A percentile compares a stretch with the other conserved stretches of the same genome.
Conservation (phyloP, 164 flowering plant genomes). For the Nelumbo lutea region DNA sequence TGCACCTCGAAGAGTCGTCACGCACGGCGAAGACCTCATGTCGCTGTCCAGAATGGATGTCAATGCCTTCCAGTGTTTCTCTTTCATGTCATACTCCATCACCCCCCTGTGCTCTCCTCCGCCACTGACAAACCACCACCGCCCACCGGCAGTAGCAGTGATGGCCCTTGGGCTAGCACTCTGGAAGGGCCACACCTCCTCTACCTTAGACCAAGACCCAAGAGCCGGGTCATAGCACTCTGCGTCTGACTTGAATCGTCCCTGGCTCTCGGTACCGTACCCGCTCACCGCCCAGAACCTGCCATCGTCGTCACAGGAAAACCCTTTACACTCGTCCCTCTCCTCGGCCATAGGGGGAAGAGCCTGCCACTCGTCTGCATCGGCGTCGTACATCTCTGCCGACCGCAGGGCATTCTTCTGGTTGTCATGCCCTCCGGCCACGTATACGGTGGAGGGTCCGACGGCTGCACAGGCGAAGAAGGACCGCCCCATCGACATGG, state of each 20-base stretch:
- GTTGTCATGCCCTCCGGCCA: constrained; percentile 31
- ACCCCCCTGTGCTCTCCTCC: too few species aligned
- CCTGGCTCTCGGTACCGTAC: constrained; percentile 32
- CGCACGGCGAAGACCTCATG: too few species aligned
- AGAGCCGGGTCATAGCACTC: too few species aligned
- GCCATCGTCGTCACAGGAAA: constrained; percentile 8
- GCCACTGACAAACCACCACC: too few species aligned
- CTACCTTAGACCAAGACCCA: too few species aligned
- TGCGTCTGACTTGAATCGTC: constrained; percentile 14
- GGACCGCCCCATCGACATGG: constrained; percentile 25
- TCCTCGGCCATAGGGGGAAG: constrained; percentile 20
- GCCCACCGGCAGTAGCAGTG: too few species aligned
- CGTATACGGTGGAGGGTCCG: constrained; percentile 12
- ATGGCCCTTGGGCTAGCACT: too few species aligned
- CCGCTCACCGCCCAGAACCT: constrained; percentile 35
- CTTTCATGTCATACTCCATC: too few species aligned
- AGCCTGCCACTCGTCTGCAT: constrained; percentile 16
- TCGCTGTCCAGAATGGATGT: too few species aligned
- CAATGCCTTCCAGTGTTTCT: too few species aligned
- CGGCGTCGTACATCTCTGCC: constrained; percentile 21
- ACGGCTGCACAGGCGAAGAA: constrained; percentile 27
- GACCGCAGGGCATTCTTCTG: constrained; percentile 26
- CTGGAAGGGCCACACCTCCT: too few species aligned
- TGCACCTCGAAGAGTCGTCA: too few species aligned
- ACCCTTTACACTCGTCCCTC: constrained; percentile 28